phyloP scores from a whole-genome alignment of 2,329 filamentous ascomycete genomes.

The Penicillium sp. region DNA sequence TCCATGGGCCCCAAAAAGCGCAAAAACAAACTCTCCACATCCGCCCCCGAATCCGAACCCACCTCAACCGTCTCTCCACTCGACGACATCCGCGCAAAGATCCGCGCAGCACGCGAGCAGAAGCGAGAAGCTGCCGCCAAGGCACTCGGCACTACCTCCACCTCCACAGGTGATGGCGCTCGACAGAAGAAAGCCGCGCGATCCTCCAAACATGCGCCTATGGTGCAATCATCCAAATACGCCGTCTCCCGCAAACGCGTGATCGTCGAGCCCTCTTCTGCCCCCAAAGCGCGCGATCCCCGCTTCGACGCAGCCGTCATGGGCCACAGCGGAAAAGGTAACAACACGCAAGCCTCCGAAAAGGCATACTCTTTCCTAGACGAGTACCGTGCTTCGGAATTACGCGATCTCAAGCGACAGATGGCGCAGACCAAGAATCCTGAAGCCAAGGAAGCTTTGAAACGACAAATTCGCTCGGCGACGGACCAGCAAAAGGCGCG shows the following conservation, averaged over 20 bases:
- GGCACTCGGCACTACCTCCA: constrained; percentile 2
- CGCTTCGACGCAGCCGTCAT: constrained; percentile 68
- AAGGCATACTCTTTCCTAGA: constrained; percentile 83
- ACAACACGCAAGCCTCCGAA: constrained; percentile 46
- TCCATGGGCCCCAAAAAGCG: constrained; percentile 47
- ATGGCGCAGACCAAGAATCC: constrained; percentile 63
- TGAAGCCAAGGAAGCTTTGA: constrained; percentile 61
- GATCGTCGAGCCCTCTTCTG: constrained; percentile 53
- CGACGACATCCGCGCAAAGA: constrained; percentile 34
- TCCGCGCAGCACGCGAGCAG: constrained; percentile 40
- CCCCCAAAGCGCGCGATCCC: constrained; percentile 69
- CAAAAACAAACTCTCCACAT: constrained; percentile 15
- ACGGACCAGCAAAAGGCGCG: constrained; percentile 69
- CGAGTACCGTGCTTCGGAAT: constrained; percentile 78
- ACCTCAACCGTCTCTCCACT: constrained; percentile 25
- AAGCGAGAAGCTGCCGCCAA: constrained; percentile 29
- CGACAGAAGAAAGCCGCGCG: constrained; percentile 39
- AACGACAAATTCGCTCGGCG: constrained; percentile 69
- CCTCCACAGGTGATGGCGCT: constrained; percentile 11
- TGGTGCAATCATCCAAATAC: constrained; percentile 72
- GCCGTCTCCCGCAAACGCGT: constrained; percentile 76
- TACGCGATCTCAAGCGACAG: constrained; percentile 63
- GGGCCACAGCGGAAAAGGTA: constrained; percentile 27
- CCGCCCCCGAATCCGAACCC: constrained; percentile 7
- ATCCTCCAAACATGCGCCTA: constrained; percentile 81